Evolutionary conservation across 352 stramenopile genomes (phyloP).

Genomic region (Phytophthora boehmeriae): DNA sequence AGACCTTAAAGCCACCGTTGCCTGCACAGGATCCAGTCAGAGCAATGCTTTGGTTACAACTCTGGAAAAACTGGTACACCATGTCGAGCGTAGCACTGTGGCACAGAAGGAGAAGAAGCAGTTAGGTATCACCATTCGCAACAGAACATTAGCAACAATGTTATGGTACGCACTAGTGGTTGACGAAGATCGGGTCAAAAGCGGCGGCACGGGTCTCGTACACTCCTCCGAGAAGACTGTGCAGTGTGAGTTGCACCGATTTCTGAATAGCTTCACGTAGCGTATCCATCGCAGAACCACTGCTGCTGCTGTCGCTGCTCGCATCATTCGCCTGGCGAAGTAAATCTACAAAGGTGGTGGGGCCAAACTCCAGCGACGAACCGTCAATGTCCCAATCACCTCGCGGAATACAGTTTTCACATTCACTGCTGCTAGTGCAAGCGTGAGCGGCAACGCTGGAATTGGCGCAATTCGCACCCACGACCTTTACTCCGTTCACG

Average conservation of each 20-base stretch:
- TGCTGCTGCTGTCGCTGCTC: constrained; percentile 37
- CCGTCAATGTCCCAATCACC: constrained; percentile 68
- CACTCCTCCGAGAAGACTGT: constrained; percentile 46
- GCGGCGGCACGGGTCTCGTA: constrained; percentile 49
- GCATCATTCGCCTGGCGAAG: constrained; percentile 42
- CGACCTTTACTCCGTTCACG: constrained; percentile 32
- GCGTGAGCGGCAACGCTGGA: constrained; percentile 47
- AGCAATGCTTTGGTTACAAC: constrained; percentile 47
- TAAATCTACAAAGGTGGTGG: constrained; percentile 66
- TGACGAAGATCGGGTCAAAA: constrained; percentile 55
- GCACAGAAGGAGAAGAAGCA: constrained; percentile 14
- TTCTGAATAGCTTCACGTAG: constrained; percentile 42
- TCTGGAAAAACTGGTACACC: constrained; percentile 70
- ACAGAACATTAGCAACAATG: not conserved
- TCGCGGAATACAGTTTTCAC: constrained; percentile 66
- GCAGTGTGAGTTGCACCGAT: constrained; percentile 46
- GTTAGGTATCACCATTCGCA: not conserved
- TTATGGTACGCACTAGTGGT: constrained; percentile 46
- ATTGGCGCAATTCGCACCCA: constrained; percentile 63
- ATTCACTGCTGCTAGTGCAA: constrained; percentile 45
- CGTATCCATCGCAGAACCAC: constrained; percentile 31
- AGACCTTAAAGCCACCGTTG: constrained; percentile 34
- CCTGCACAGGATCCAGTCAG: constrained; percentile 38
- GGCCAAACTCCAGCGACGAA: constrained; percentile 69
- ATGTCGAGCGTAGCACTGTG: constrained; percentile 55